These are phyloP conservation scores for Lachnellula suecica DNA, from an alignment of 2,329 filamentous ascomycete species.

Conservation along the genomic window DNA sequence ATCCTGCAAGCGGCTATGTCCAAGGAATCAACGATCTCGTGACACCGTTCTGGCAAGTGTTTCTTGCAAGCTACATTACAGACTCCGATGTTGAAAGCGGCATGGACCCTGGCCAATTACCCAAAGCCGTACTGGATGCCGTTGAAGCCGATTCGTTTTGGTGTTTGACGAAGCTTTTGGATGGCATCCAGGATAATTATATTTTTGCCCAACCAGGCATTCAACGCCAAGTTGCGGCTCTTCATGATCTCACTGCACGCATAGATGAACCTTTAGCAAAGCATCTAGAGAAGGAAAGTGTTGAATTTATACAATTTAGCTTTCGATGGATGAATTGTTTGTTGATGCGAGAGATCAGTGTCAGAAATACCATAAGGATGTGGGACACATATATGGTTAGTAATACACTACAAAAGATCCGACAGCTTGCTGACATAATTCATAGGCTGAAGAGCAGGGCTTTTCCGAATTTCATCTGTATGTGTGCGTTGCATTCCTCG, in stretches of 20 bases:
- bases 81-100: conserved; percentile 87
- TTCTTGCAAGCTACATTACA: conserved; percentile 92
- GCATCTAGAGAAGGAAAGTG: conserved; percentile 85
- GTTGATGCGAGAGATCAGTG: conserved; percentile 94
- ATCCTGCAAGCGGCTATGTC: conserved; percentile 96
- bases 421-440: conserved; percentile 11
- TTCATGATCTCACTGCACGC: conserved; percentile 85
- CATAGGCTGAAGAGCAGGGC: conserved; percentile 92
- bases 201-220: conserved; percentile 98
- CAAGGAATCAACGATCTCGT: conserved; percentile 99
- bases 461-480: conserved; percentile 99
- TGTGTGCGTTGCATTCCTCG: conserved; percentile 94
- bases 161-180: conserved; percentile 96
- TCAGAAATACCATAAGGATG: conserved; percentile 96
- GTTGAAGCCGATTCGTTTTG: conserved; percentile 98
- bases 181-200: conserved; percentile 98
- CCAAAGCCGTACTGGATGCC: conserved; percentile 86
- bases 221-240: conserved; percentile 83
- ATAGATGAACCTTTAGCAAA: conserved; percentile 84
- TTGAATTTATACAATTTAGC: conserved; percentile 99
- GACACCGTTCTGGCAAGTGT: conserved; percentile 97
- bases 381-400: conserved; percentile 98
- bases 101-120: conserved; percentile 95
- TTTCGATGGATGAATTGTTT: conserved; percentile 99
- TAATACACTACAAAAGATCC: no score